Base-by-base conservation (phyloP, 257 asterid species). In the Lithospermum erythrorhizon region DNA sequence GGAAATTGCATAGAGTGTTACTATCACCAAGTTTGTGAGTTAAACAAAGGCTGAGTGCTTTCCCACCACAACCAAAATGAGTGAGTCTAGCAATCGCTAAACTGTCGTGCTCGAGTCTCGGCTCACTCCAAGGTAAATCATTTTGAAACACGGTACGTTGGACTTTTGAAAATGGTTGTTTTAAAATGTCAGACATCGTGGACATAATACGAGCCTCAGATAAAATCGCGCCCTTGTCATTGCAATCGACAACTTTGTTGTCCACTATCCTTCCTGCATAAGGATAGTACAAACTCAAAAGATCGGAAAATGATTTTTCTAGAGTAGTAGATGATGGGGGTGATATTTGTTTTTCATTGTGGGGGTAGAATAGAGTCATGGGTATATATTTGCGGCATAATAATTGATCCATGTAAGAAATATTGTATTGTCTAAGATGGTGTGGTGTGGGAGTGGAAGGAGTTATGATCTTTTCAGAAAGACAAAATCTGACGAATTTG, bases 61-160 rank as follows among this genome's bases (percentile, higher is more conserved):
- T 25, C n/a, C 73, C 73, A 0, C 73, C 68, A 1, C 68, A 68
- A 15, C 6, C 29, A 19, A 68, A 68, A 48, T 53, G 27, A 14
- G 63, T 68, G 2, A 56, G 22, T 47, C 62, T 68, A 23, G 49
- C 59, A 11, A 62, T 2, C 10, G 63, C 29, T 4, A 57, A 45
- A 14, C 41, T 6, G 22, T 19, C 57, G 19, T 27, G 4, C 47
- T 63, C 13, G 15, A n/a, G 24, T 6, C 7, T 18, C 3, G 37
- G 23, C 37, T 21, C 32, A 68, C 54, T 54, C 66, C 61, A 63
- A 18, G 62, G 64, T 17, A 57, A 35, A 18, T 23, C 61, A 8
- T 19, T 32, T 30, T 0, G 73, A 64, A 18, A 48, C 21, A 63
- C 25, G 13, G 55, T 16, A 48, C 45, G 21, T 23, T 61, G 21